phyloP scores from a whole-genome alignment of 2,329 filamentous ascomycete genomes.

The Piedraia hortae region DNA sequence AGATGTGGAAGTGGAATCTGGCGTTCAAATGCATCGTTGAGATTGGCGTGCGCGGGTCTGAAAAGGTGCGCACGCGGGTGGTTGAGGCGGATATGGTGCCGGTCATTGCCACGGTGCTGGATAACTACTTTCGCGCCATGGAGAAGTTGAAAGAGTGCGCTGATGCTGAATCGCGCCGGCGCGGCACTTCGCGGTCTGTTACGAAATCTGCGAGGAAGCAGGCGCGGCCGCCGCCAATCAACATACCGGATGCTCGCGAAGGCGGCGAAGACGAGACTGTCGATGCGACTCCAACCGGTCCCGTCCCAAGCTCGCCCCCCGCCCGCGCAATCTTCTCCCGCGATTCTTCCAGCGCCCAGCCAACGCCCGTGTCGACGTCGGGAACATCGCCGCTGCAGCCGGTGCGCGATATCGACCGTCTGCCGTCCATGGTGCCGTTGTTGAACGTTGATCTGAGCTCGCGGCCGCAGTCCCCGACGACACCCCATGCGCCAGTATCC shows the following conservation, averaged over 20 bases:
- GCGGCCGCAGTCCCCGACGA: conserved; percentile 80
- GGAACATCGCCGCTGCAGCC: conserved; percentile 38
- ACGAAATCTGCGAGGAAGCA: conserved; percentile 31
- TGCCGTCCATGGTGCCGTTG: conserved; percentile 54
- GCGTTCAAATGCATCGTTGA: conserved; percentile 98
- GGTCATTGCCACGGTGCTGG: conserved; percentile 89
- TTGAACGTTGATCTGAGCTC: conserved; percentile 44
- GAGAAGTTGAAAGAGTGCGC: conserved; percentile 73
- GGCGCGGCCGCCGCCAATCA: conserved; percentile 50
- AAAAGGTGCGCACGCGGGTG: conserved; percentile 75
- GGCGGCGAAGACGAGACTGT: conserved; percentile 23
- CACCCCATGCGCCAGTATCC: conserved; percentile 40
- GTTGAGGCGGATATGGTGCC: conserved; percentile 98
- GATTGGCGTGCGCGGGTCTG: conserved; percentile 85
- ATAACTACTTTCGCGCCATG: conserved; percentile 93
- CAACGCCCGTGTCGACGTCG: conserved; percentile 8
- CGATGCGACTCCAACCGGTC: conserved; percentile 31
- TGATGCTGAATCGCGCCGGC: conserved; percentile 45
- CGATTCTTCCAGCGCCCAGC: conserved; percentile 14
- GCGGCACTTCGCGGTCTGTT: conserved; percentile 15
- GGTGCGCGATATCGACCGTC: conserved; percentile 53
- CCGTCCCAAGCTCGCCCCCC: conserved; percentile 35
- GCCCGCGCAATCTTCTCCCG: conserved; percentile 38
- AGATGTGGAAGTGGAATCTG: conserved; percentile 99
- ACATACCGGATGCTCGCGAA: conserved; percentile 32